These are phyloP conservation scores for Nakazawaea populi DNA, from an alignment of 805 yeast genomes.

Conservation along the genomic window DNA sequence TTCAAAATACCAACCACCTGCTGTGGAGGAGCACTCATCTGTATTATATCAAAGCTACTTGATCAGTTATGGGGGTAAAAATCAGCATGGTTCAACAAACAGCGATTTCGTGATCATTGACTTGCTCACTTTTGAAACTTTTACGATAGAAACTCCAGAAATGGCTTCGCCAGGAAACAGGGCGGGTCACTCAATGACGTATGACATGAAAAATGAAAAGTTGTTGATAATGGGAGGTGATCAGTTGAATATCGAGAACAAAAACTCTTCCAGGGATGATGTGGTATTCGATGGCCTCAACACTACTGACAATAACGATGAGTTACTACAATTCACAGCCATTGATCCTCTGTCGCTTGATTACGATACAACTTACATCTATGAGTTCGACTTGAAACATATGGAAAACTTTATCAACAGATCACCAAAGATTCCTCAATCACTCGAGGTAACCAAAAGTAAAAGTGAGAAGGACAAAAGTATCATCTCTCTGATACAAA, in stretches of 20 bases:
- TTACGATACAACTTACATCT: slow-evolving; percentile 26
- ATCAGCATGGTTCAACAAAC: slow-evolving; percentile 61
- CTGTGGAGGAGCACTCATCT: slow-evolving; percentile 89
- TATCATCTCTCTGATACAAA: neutral
- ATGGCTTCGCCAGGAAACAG: slow-evolving; percentile 68
- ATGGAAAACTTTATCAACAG: slow-evolving; percentile 2
- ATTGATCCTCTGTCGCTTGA: slow-evolving; percentile 26
- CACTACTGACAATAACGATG: slow-evolving; percentile 30
- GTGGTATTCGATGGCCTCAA: slow-evolving; percentile 47
- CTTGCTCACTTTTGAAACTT: slow-evolving; percentile 68
- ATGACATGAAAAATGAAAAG: slow-evolving; percentile 57
- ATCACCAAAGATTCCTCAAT: neutral
- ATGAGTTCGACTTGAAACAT: slow-evolving; percentile 26
- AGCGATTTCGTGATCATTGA: slow-evolving; percentile 71
- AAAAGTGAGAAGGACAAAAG: no score
- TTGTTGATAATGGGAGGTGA: slow-evolving; percentile 91
- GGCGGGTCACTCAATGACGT: slow-evolving; percentile 87
- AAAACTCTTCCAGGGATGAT: slow-evolving; percentile 28
- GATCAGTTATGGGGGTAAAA: slow-evolving; percentile 88
- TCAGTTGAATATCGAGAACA: slow-evolving; percentile 55
- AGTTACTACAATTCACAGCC: slow-evolving; percentile 15
- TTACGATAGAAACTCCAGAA: slow-evolving; percentile 36
- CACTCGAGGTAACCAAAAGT: neutral
- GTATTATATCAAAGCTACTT: slow-evolving; percentile 71
- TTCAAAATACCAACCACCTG: slow-evolving; percentile 65